phyloP scores from a whole-genome alignment of 2,329 filamentous ascomycete species.

The Hortaea sp. region DNA sequence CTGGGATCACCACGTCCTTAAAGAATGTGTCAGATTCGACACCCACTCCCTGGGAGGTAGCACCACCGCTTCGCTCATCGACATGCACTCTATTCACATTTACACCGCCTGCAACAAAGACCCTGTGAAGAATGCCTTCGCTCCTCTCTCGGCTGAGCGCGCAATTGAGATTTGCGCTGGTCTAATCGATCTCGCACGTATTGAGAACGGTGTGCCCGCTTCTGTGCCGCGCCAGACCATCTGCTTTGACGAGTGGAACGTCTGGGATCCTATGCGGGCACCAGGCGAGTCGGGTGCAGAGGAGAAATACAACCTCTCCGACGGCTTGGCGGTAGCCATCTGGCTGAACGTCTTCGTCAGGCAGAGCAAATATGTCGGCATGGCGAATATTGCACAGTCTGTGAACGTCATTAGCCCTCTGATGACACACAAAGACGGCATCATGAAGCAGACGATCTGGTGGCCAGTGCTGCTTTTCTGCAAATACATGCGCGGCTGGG shows the following conservation, averaged over 20 bases:
- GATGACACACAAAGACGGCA: slow-evolving; percentile 56
- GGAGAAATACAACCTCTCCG: slow-evolving; percentile 63
- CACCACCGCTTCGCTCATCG: slow-evolving; percentile 45
- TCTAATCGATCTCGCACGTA: slow-evolving; percentile 62
- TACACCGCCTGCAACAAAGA: slow-evolving; percentile 53
- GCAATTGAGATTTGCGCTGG: slow-evolving; percentile 60
- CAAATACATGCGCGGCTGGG: slow-evolving; percentile 63
- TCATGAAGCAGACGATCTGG: slow-evolving; percentile 64
- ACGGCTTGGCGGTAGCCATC: slow-evolving; percentile 63
- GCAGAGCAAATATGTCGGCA: slow-evolving; percentile 59
- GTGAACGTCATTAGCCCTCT: slow-evolving; percentile 71
- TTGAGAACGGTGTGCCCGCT: slow-evolving; percentile 54
- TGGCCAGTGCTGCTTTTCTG: slow-evolving; percentile 63
- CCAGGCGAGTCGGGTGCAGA: slow-evolving; percentile 63
- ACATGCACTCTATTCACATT: slow-evolving; percentile 74
- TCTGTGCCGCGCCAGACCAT: slow-evolving; percentile 56
- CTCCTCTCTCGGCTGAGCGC: slow-evolving; percentile 60
- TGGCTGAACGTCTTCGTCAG: slow-evolving; percentile 71
- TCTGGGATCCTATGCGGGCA: slow-evolving; percentile 65
- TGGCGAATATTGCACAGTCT: slow-evolving; percentile 69
- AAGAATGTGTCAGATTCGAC: slow-evolving; percentile 52
- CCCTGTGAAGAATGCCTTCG: slow-evolving; percentile 47
- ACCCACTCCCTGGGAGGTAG: slow-evolving; percentile 39
- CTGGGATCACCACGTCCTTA: slow-evolving; percentile 67
- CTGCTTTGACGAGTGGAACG: slow-evolving; percentile 81